A percentile compares a stretch with the other conserved stretches of the same genome.
Evolutionary conservation across 2,329 filamentous ascomycete species (phyloP).

Genomic region (Metarhizium robertsii): DNA sequence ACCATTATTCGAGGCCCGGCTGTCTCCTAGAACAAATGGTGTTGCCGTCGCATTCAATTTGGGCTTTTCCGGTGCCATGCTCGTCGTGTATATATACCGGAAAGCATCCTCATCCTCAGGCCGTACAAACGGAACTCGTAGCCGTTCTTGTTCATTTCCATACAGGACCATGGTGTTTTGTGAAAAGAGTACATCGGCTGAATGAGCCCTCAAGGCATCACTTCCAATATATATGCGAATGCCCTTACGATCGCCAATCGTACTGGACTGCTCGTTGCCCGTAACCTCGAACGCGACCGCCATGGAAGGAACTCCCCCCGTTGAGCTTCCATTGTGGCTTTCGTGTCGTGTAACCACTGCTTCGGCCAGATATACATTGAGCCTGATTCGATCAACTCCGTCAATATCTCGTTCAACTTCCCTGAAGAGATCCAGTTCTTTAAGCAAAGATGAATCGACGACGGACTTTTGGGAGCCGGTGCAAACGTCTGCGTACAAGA

Average conservation of each 20-base stretch:
- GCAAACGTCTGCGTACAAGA: conserved; percentile 87
- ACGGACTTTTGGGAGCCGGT: conserved; percentile 83
- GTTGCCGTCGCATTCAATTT: conserved; percentile 47
- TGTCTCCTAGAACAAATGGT: conserved; percentile 31
- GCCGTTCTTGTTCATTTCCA: conserved; percentile 75
- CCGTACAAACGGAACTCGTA: conserved; percentile 84
- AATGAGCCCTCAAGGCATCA: conserved; percentile 76
- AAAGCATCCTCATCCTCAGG: conserved; percentile 80
- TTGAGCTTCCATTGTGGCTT: conserved; percentile 63
- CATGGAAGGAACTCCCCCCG: conserved; percentile 63
- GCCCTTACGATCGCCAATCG: conserved; percentile 36
- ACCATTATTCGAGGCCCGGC: conserved; percentile 11
- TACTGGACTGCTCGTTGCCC: conserved; percentile 38
- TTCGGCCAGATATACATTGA: conserved; percentile 84
- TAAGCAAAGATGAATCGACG: conserved; percentile 66
- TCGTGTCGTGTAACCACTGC: conserved; percentile 72
- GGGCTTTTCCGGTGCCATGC: conserved; percentile 42
- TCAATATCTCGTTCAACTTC: conserved; percentile 58
- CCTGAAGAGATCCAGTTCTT: conserved; percentile 61
- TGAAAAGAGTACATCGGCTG: conserved; percentile 84
- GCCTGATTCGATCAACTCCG: conserved; percentile 58
- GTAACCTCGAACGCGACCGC: conserved; percentile 69
- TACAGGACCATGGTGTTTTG: conserved; percentile 83
- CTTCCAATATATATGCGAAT: conserved; percentile 88
- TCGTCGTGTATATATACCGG: conserved; percentile 62